A percentile compares a stretch with the other conserved stretches of the same genome.
phyloP scores from a whole-genome alignment of 768 basidiomycete genomes.

The Paxillus rubicundulus region DNA sequence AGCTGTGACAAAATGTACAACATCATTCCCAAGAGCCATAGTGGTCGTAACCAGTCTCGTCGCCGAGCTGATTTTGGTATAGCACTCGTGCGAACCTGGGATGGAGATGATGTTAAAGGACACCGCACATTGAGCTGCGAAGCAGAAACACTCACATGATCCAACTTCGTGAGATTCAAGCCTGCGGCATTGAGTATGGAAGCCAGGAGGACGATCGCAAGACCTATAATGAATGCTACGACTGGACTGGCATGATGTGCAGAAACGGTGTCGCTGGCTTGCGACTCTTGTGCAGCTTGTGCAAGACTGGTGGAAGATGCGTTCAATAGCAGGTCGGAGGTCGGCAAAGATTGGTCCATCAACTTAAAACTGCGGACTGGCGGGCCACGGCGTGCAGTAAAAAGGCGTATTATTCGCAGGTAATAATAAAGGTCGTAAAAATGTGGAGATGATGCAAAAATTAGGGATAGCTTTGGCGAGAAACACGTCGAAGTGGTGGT shows the following conservation, averaged over 20 bases:
- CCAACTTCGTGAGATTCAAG: conserved; percentile 92
- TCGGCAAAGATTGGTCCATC: conserved; percentile 17
- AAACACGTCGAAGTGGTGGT: too few species aligned
- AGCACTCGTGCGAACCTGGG: conserved; percentile 66
- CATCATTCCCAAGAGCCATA: conserved; percentile 90
- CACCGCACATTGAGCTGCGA: neutral
- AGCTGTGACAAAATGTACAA: conserved; percentile 92
- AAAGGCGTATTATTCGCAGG: neutral
- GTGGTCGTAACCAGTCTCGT: conserved; percentile 76
- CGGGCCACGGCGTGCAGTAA: neutral
- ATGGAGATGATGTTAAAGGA: neutral
- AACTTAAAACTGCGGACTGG: neutral
- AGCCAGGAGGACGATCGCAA: conserved; percentile 79
- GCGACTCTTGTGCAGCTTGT: conserved; percentile 14
- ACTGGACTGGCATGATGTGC: conserved; percentile 53
- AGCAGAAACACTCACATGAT: conserved; percentile 59
- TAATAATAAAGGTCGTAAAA: neutral
- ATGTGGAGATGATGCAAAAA: neutral
- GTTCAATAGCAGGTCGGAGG: conserved; percentile 1
- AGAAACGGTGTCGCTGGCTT: conserved; percentile 22
- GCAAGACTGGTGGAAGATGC: conserved; percentile 17
- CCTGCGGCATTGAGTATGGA: conserved; percentile 89
- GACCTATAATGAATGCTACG: conserved; percentile 78
- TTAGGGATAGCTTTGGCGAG: neutral
- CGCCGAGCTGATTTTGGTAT: conserved; percentile 74